Evolutionary conservation across 768 basidiomycete species (phyloP).

Genomic region (Suillus hirtellus): DNA sequence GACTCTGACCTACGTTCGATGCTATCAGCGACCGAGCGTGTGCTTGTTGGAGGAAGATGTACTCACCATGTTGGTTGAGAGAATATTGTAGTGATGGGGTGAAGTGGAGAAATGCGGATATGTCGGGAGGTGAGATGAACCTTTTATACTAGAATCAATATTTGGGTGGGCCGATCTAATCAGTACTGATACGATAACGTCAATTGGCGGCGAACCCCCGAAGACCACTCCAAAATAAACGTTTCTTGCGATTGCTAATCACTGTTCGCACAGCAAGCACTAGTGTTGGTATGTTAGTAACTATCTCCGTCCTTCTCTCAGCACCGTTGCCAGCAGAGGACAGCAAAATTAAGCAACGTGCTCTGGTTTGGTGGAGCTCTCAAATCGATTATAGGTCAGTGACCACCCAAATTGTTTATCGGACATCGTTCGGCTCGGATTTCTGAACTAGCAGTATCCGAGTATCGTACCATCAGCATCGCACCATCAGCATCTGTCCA

Average conservation of each 20-base stretch:
- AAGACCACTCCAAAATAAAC: background rate
- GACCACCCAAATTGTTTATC: constrained; percentile 11
- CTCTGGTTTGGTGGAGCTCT: background rate
- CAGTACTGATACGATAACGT: constrained; percentile 7
- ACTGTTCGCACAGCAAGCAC: background rate
- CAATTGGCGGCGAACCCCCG: background rate
- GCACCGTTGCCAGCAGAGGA: background rate
- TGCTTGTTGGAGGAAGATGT: background rate
- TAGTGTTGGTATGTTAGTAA: background rate
- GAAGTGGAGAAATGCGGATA: constrained; percentile 11
- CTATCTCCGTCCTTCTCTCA: background rate
- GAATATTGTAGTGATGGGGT: constrained; percentile 12
- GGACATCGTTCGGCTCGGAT: constrained; percentile 13
- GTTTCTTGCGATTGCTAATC: background rate
- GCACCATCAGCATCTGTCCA: constrained; percentile 1
- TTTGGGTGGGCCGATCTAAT: constrained; percentile 6
- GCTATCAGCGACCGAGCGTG: constrained; percentile 8
- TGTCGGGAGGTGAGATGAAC: constrained; percentile 8
- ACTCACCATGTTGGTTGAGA: constrained; percentile 27
- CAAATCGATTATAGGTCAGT: background rate
- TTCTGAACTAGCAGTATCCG: background rate
- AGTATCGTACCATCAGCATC: constrained; percentile 7
- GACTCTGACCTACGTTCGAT: constrained; percentile 65
- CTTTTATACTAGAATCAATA: constrained; percentile 25
- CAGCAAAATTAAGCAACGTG: constrained; percentile 13